Base-by-base conservation (phyloP, 805 yeast species). In the Myxozyma mucilagina region DNA sequence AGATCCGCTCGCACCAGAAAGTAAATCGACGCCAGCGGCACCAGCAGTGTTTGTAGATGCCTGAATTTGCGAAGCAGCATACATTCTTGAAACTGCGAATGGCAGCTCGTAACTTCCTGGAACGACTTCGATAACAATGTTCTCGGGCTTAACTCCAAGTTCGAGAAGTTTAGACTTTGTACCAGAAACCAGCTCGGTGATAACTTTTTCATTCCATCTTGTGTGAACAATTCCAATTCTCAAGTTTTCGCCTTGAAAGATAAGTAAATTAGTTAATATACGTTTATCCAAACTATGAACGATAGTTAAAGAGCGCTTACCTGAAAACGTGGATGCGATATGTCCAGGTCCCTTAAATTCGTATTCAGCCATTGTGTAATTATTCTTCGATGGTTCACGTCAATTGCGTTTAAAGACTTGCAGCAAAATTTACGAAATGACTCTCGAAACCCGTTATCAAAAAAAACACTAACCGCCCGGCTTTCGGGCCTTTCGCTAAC, bases 91-190 rank as follows among this genome's bases (percentile, higher is more conserved):
- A 34, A 90, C 79, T 39, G 90, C 97, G 73, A 79, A 89, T 14
- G 99, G 99, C 66, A 94, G 80, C 78, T 94, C 99, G 72, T 86
- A 94, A 10, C 96, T 86, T 36, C 99, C 99, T 9, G 99, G 99
- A 20, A 94, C 96, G 8, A 92, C 79, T 74, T 90, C 94, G 56
- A 92, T 77, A 58, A 84, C 73, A 65, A 94, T 91, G 75, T 91
- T 89, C 66, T 84, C 87, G 67, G 85, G 85, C 68, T 78, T 75
- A 34, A 94, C 98, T 32, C 91, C 91, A 57, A 87, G 75, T 47
- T 80, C 81, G 72, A 92, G 76, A 45, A 61, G 55, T 72, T 83
- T 82, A 36, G 77, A 73, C 41, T 84, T 74, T 29, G 94, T 91
- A 56, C 98, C 98, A 36, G 81, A 76, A 6, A 92, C 92, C 49